Percentiles rank a stretch among this genome's conserved stretches.
Conservation (phyloP, 805 yeast species). For the Brettanomyces sp. region DNA sequence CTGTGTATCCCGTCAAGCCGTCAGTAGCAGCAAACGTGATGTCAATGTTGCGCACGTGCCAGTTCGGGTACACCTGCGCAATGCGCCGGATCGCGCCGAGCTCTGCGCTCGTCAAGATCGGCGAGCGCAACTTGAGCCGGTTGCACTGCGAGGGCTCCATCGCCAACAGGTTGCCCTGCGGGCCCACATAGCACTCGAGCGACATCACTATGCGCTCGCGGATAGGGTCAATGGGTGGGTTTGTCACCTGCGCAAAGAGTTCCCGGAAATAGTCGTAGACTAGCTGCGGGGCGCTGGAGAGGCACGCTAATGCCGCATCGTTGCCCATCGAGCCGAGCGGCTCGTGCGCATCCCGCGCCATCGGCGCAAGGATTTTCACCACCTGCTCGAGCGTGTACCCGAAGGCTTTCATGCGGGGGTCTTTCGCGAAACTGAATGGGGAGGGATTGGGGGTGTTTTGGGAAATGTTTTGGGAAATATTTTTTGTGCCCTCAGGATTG, state of each 20-base stretch:
- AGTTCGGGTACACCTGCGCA: conserved; percentile 67
- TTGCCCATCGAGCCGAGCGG: conserved; percentile 98
- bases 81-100: conserved; percentile 68
- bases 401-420: conserved; percentile 69
- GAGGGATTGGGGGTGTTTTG: not conserved
- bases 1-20: conserved; percentile 79
- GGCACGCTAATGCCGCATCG: conserved; percentile 90
- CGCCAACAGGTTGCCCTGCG: conserved; percentile 94
- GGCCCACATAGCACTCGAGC: conserved; percentile 92
- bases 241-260: conserved; percentile 95
- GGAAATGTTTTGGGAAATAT: not conserved
- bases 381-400: conserved; percentile 95
- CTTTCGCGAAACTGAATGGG: not conserved
- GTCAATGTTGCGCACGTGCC: conserved; percentile 79
- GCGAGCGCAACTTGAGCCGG: conserved; percentile 73
- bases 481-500: too few relatives aligned
- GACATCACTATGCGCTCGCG: conserved; percentile 97
- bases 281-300: conserved; percentile 85
- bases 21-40: conserved; percentile 78
- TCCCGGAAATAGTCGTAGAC: conserved; percentile 92
- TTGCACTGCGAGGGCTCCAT: conserved; percentile 90
- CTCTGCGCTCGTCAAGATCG: conserved; percentile 68
- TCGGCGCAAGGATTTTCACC: conserved; percentile 74
- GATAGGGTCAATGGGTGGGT: conserved; percentile 98
- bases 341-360: conserved; percentile 89